Percentiles rank a stretch among this genome's conserved stretches.
These are phyloP conservation scores for Colletotrichum sidae DNA, from an alignment of 2,329 filamentous ascomycete species.

Conservation along the genomic window DNA sequence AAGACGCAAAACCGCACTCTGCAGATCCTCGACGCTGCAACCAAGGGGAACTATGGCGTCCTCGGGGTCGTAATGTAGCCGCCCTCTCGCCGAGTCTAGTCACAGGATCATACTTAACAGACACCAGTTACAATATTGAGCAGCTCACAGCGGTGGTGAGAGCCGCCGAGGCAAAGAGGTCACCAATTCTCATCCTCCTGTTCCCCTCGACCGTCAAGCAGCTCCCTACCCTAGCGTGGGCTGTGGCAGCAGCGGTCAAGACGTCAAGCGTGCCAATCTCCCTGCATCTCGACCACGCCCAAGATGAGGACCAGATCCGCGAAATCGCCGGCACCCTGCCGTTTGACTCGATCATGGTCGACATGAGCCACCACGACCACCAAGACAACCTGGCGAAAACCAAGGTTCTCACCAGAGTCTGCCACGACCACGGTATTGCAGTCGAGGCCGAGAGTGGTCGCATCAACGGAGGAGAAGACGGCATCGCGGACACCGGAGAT, in stretches of 20 bases:
- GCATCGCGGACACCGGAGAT: slow-evolving; percentile 70
- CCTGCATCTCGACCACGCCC: slow-evolving; percentile 76
- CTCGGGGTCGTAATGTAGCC: slow-evolving; percentile 60
- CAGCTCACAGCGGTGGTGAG: slow-evolving; percentile 75
- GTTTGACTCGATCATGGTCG: slow-evolving; percentile 81
- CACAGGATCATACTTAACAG: slow-evolving; percentile 65
- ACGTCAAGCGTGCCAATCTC: slow-evolving; percentile 21
- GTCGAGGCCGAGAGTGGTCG: slow-evolving; percentile 77
- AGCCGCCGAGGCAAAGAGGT: slow-evolving; percentile 74
- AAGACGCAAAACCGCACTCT: slow-evolving; percentile 32
- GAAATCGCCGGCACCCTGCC: slow-evolving; percentile 62
- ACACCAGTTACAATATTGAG: slow-evolving; percentile 73
- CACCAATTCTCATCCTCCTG: slow-evolving; percentile 76
- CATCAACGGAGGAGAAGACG: slow-evolving; percentile 75
- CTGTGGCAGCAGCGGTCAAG: slow-evolving; percentile 45
- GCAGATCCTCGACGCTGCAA: slow-evolving; percentile 62
- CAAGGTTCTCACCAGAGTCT: slow-evolving; percentile 69
- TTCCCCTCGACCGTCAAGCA: slow-evolving; percentile 53
- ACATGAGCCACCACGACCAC: slow-evolving; percentile 80
- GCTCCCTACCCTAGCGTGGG: slow-evolving; percentile 64
- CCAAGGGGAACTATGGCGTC: slow-evolving; percentile 66
- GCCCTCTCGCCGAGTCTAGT: background rate
- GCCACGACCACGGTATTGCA: slow-evolving; percentile 71
- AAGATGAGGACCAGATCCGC: slow-evolving; percentile 68
- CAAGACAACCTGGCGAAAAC: slow-evolving; percentile 76